phyloP scores from a whole-genome alignment of 2,329 filamentous ascomycete species.

The Fusarium protoensiforme region DNA sequence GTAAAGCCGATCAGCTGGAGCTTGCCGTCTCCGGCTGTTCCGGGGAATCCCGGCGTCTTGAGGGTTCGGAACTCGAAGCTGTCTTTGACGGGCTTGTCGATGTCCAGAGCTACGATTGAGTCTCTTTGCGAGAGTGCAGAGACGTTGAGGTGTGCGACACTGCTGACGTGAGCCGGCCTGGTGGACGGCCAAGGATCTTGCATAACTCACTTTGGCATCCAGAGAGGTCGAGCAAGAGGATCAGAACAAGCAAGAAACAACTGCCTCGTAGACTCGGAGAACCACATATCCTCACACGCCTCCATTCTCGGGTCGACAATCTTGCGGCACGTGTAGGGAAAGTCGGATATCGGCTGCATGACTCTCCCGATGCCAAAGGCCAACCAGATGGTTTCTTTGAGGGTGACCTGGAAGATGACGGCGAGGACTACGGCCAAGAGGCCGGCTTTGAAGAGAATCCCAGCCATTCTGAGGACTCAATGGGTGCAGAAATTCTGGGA shows the following conservation, averaged over 20 bases:
- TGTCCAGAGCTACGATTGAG: slow-evolving; percentile 46
- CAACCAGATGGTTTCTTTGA: slow-evolving; percentile 39
- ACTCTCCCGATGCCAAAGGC: slow-evolving; percentile 32
- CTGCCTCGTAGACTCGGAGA: slow-evolving; percentile 35
- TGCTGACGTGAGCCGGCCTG: background rate
- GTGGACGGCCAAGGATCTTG: rapidly evolving
- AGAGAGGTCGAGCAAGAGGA: slow-evolving; percentile 18
- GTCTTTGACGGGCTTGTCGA: slow-evolving; percentile 42
- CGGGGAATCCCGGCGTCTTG: slow-evolving; percentile 41
- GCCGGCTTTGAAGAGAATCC: slow-evolving; percentile 16
- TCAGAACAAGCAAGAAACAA: slow-evolving; percentile 41
- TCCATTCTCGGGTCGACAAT: slow-evolving; percentile 29
- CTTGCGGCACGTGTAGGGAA: slow-evolving; percentile 40
- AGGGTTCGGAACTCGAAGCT: slow-evolving; percentile 39
- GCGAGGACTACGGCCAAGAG: slow-evolving; percentile 22
- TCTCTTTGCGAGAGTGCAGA: slow-evolving; percentile 45
- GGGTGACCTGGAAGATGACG: slow-evolving; percentile 36
- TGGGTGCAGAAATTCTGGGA: background rate
- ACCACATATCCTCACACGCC: slow-evolving; percentile 43
- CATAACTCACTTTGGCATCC: slow-evolving; percentile 34
- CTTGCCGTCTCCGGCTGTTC: slow-evolving; percentile 45
- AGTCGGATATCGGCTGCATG: slow-evolving; percentile 34
- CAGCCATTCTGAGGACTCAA: slow-evolving; percentile 19
- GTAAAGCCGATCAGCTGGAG: slow-evolving; percentile 46
- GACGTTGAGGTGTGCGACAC: slow-evolving; percentile 38